Conservation (phyloP, 176 grass and related monocot species). For the Bromus sterilis region DNA sequence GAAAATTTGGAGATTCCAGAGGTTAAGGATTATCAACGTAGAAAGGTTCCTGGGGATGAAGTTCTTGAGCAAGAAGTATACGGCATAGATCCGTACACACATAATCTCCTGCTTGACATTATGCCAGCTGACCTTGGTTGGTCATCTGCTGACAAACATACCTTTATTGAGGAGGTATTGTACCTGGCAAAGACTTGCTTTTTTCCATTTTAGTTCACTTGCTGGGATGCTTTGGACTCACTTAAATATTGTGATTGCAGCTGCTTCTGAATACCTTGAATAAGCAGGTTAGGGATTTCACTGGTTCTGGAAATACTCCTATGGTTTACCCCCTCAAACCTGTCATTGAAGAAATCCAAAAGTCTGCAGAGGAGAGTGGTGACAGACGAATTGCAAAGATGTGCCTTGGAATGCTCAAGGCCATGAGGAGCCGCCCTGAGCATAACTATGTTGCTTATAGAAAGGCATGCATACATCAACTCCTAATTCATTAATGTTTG, state of each 20-base stretch:
- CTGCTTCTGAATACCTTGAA: constrained; percentile 84
- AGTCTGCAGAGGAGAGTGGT: constrained; percentile 55
- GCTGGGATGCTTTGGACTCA: constrained; percentile 16
- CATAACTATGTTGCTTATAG: constrained; percentile 94
- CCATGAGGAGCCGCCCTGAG: constrained; percentile 66
- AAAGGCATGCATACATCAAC: constrained; percentile 52
- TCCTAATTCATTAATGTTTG: not conserved
- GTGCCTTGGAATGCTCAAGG: constrained; percentile 68
- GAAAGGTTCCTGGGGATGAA: constrained; percentile 77
- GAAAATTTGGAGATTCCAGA: constrained; percentile 94
- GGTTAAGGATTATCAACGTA: constrained; percentile 96
- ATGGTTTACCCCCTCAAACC: constrained; percentile 85
- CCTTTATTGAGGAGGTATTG: constrained; percentile 91
- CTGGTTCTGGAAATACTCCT: constrained; percentile 81
- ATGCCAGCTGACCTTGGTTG: constrained; percentile 76
- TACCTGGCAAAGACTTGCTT: not conserved
- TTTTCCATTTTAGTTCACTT: constrained; percentile 2
- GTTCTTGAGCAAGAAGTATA: constrained; percentile 99
- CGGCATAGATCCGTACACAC: constrained; percentile 98
- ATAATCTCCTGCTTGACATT: constrained; percentile 87
- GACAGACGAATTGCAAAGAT: constrained; percentile 54
- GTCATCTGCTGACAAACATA: constrained; percentile 63
- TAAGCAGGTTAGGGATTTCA: constrained; percentile 85
- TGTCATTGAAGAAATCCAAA: constrained; percentile 87
- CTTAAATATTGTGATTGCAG: constrained; percentile 36